These are phyloP conservation scores for Cordyceps javanica DNA, from an alignment of 2,329 filamentous ascomycete genomes.

Conservation along the genomic window DNA sequence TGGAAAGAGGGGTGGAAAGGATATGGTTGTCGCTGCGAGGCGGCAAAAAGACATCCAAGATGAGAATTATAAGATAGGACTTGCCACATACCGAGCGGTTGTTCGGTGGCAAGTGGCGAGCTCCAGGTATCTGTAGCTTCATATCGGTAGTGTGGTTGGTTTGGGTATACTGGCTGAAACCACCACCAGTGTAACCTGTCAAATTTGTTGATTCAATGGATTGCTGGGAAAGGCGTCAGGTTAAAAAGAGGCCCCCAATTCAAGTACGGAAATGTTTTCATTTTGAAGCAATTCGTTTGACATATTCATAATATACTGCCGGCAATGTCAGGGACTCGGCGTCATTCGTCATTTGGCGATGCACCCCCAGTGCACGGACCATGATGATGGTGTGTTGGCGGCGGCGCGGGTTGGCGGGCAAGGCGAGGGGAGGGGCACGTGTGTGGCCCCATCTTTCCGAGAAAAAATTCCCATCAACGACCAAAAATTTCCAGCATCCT, in stretches of 20 bases:
- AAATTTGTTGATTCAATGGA: neutral
- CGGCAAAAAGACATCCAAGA: neutral
- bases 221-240: no score
- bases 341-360: neutral
- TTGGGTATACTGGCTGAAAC: no score
- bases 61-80: neutral
- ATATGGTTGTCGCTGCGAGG: neutral
- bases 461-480: conserved; percentile 18
- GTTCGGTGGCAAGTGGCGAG: neutral
- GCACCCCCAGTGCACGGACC: conserved; percentile 4
- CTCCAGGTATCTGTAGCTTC: no score
- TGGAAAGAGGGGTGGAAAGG: neutral
- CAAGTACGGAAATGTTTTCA: no score
- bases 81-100: neutral
- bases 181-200: neutral
- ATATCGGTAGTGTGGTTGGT: no score
- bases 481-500: neutral
- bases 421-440: conserved; percentile 21
- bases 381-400: conserved; percentile 7
- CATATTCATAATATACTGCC: no score
- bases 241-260: no score
- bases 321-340: neutral
- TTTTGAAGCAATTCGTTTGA: no score
- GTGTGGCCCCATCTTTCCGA: conserved; percentile 21
- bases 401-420: no score